Evolutionary conservation across 106 monocot species (phyloP).

Genomic region (Dactylorhiza incarnata): DNA sequence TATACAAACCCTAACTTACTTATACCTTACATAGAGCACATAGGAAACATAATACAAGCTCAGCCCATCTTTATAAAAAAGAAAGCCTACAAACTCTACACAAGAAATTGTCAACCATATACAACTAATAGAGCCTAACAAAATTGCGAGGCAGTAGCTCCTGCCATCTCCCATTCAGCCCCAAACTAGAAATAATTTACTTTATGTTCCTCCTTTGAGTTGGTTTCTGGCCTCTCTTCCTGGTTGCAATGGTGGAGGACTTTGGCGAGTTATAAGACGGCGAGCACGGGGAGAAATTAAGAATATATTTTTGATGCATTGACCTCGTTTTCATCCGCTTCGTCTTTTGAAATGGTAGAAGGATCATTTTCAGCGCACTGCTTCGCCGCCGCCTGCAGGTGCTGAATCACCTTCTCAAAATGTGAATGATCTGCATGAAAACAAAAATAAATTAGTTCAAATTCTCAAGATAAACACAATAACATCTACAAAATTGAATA

Average conservation of each 20-base stretch:
- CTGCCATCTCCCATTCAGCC: background rate
- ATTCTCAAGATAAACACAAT: background rate
- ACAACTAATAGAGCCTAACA: background rate
- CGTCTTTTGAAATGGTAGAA: background rate
- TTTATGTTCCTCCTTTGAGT: constrained; percentile 6
- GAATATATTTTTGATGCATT: background rate
- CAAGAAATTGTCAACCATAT: no score
- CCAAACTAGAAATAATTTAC: background rate
- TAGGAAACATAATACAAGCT: no score
- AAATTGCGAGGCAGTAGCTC: background rate
- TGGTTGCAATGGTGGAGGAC: background rate
- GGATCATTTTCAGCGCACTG: background rate
- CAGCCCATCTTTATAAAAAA: no score
- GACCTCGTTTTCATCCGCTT: constrained; percentile 7
- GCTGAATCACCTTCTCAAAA: constrained; percentile 10
- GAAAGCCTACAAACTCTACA: no score
- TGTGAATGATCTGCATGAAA: constrained; percentile 8
- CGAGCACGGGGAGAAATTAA: background rate
- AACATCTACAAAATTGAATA: no score
- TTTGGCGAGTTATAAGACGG: background rate
- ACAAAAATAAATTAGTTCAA: background rate
- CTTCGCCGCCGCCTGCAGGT: constrained; percentile 3
- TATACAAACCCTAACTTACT: no score
- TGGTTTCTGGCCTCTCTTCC: background rate
- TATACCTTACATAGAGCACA: no score